Evolutionary conservation across 1,284 basidiomycete species (phyloP).

Genomic region (Ceratobasidium sp.): DNA sequence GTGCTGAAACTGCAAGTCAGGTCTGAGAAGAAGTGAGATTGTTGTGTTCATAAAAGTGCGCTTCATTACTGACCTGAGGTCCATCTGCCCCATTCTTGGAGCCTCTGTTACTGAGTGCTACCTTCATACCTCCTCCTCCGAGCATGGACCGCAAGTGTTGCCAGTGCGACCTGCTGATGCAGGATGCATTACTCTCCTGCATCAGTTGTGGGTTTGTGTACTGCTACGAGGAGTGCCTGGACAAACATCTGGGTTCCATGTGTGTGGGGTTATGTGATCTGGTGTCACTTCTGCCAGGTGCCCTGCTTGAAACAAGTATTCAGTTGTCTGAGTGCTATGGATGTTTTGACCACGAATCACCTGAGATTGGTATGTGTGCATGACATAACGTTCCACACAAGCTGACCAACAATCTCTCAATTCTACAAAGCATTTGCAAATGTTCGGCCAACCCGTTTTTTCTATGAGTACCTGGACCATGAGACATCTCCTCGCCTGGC

Average conservation of each 20-base stretch:
- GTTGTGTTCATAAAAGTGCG: no score
- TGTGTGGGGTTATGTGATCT: background rate
- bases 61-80: background rate
- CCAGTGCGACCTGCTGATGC: background rate
- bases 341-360: conserved; percentile 1
- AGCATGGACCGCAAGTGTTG: background rate
- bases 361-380: background rate
- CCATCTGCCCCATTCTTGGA: background rate
- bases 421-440: conserved; percentile 10
- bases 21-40: background rate
- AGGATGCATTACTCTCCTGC: background rate
- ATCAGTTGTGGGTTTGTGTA: background rate
- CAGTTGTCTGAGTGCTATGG: background rate
- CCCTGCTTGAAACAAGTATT: background rate
- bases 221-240: background rate
- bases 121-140: background rate
- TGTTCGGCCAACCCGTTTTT: background rate
- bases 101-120: background rate
- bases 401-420: no score
- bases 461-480: background rate
- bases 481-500: background rate
- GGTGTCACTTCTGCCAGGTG: background rate
- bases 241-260: background rate
- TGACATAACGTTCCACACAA: background rate
- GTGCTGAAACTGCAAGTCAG: background rate